Evolutionary conservation across 345 rosid species (phyloP), one percentile per base, ranked within the genome.

Genomic region (Citrus australasica): DNA sequence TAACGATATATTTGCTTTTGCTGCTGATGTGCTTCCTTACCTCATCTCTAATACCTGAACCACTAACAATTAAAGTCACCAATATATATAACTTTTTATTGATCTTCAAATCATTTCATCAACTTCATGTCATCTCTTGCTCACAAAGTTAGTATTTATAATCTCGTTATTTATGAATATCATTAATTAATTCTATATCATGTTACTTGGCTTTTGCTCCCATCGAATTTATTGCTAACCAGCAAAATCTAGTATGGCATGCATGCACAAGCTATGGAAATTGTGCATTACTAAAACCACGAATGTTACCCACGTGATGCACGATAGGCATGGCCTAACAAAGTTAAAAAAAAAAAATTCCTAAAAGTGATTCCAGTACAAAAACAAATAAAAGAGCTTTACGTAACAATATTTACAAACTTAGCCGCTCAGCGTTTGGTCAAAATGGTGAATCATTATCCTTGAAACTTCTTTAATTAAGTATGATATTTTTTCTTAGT

Each of bases 21-120:
- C 7, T 37, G 77, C 40, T 60, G 77, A 74, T 35, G 67, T 74
- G 35, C 9, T 24, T 3, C 77, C 77, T 74, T 59, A 74, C 68
- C 77, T 59, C 67, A 74, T 60, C 30, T 59, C 55, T 16, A 60
- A 17, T 38, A 46, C 42, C 2, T 5, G 42, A 9, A 28, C 42
- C 73, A 33, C 69, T 66, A 24, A 35, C 53, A 21, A 35, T 35
- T 35, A 35, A 68, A 40, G 51, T 40, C 46, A 37, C 28, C 40
- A 4, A 63, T 28, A 6, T 37, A 63, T 14, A 28, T 37, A 21
- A 35, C 10, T 35, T 2, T 6, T 35, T 67, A 4, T 67, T 35
- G 7, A 21, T 35, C 40, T 33, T 22, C 32, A 6, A 40, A 25
- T 25, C 30, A 40, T 25, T 62, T 66, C 11, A 68, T 25, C 32